Base-by-base conservation (phyloP, 352 stramenopile genomes). In the Phytopythium sindhum region DNA sequence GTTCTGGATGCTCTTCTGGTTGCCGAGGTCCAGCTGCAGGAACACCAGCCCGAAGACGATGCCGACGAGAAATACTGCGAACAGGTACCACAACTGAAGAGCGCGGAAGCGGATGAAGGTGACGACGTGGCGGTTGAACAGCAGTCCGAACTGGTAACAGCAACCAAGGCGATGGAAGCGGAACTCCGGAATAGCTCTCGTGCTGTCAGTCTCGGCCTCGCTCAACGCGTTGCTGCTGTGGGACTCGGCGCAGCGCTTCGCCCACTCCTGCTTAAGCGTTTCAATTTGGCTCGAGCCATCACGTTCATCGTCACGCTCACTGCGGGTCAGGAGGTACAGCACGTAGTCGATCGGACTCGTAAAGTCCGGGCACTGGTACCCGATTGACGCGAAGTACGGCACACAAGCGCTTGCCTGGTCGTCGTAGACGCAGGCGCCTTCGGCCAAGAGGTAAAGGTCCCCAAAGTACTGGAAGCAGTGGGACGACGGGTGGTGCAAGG, bases 401-500 rank as follows among this genome's bases (percentile, higher is more conserved):
- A 91, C 73, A 9, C 70, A 72, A 7, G 81, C 74, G 14, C 64
- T 45, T 0, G 79, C 77, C 47, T 83, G 84, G 42, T 81, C 83
- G 48, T 88, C 63, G 68, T 89, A 90, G 8, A 88, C 69, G 41
- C 72, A 79, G 15, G 67, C 71, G 5, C 68, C 73, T 52, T 83
- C 69, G 1, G 77, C 66, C 6, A 91, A 61, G 42, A 91, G 54
- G 53, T 87, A 90, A 11, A 91, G 61, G 2, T 72, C 60, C 50
- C 88, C 80, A 45, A 90, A 88, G 2, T 87, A 68, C 2, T 52
- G 64, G 60, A 84, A 90, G 26, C 88, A 73, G 57, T 88, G 67
- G 21, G 80, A 94, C 28, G 84, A 93, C 11, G 91, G 90, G 63
- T 90, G 84, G 59, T 98, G 93, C 67, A 98, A 96, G 2, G 95